Evolutionary conservation across 805 yeast genomes (phyloP).

Genomic region (Brettanomyces bruxellensis): DNA sequence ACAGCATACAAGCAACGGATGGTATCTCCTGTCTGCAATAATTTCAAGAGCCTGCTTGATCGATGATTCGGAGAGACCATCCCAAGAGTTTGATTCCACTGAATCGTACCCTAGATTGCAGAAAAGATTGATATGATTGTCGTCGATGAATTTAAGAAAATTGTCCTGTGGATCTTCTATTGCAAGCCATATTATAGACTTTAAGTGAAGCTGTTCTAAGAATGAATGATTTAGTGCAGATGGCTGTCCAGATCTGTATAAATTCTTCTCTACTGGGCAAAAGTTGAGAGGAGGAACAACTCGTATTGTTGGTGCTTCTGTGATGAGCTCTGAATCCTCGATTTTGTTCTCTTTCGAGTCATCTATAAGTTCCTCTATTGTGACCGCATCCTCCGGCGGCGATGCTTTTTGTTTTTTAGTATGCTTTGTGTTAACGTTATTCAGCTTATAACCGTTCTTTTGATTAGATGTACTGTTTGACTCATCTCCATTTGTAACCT

Average conservation of each 20-base stretch:
- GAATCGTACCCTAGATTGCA: slow-evolving; percentile 65
- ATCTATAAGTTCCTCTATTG: slow-evolving; percentile 19
- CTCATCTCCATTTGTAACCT: too few relatives aligned
- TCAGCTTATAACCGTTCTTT: not conserved
- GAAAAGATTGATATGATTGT: slow-evolving; percentile 62
- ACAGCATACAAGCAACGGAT: slow-evolving; percentile 87
- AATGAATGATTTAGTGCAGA: slow-evolving; percentile 88
- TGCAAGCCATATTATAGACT: slow-evolving; percentile 88
- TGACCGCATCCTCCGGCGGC: slow-evolving; percentile 14
- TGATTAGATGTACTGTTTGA: too few relatives aligned
- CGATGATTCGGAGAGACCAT: slow-evolving; percentile 76
- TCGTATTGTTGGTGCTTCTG: slow-evolving; percentile 52
- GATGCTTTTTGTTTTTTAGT: slow-evolving; percentile 7
- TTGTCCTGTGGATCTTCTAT: slow-evolving; percentile 92
- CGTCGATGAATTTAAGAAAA: slow-evolving; percentile 71
- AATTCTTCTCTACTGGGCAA: slow-evolving; percentile 83
- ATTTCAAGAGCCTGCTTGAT: slow-evolving; percentile 72
- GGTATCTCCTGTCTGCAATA: slow-evolving; percentile 61
- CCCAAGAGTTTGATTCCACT: slow-evolving; percentile 75
- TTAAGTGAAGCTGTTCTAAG: slow-evolving; percentile 60
- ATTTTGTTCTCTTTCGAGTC: slow-evolving; percentile 15
- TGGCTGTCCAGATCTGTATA: slow-evolving; percentile 92
- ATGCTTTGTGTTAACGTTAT: slow-evolving; percentile 2
- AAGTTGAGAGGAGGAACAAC: slow-evolving; percentile 93
- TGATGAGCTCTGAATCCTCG: slow-evolving; percentile 19